A percentile compares a stretch with the other conserved stretches of the same genome.
Conservation (phyloP, 306 rosid genomes). For the Medicago arabica region DNA sequence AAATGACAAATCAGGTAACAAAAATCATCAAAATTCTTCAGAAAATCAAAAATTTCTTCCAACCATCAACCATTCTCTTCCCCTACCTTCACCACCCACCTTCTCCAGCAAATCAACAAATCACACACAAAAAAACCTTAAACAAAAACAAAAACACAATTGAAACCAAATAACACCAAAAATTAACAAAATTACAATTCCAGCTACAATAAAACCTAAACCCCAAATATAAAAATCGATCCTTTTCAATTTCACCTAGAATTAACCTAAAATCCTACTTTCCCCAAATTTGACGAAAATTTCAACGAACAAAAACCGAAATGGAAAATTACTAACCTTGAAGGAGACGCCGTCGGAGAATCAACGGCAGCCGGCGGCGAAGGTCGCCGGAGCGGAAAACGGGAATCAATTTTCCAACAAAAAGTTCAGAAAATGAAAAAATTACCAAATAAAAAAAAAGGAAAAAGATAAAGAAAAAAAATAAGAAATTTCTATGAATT, state of each 20-base stretch:
- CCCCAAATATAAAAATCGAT: slow-evolving; percentile 11
- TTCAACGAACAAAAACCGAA: neutral
- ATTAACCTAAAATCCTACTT: slow-evolving; percentile 24
- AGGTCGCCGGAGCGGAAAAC: slow-evolving; percentile 49
- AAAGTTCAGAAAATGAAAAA: slow-evolving; percentile 35
- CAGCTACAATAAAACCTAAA: neutral
- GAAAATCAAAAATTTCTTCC: neutral
- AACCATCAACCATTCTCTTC: slow-evolving; percentile 40
- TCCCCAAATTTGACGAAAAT: neutral
- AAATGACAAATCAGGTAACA: slow-evolving; percentile 40
- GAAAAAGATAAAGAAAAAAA: neutral
- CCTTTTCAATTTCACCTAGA: neutral
- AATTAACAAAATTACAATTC: neutral
- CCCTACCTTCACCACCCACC: slow-evolving; percentile 46
- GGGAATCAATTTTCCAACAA: slow-evolving; percentile 36
- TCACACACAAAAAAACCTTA: slow-evolving; percentile 38
- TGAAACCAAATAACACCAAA: slow-evolving; percentile 1
- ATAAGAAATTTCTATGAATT: neutral
- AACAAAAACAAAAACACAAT: neutral
- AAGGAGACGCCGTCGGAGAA: slow-evolving; percentile 41
- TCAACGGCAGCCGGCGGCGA: slow-evolving; percentile 36
- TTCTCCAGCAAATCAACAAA: slow-evolving; percentile 50
- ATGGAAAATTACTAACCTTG: slow-evolving; percentile 46
- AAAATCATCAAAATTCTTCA: neutral
- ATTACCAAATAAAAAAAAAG: neutral